Conservation (phyloP, 768 basidiomycete species). For the Phlebiopsis gigantea region DNA sequence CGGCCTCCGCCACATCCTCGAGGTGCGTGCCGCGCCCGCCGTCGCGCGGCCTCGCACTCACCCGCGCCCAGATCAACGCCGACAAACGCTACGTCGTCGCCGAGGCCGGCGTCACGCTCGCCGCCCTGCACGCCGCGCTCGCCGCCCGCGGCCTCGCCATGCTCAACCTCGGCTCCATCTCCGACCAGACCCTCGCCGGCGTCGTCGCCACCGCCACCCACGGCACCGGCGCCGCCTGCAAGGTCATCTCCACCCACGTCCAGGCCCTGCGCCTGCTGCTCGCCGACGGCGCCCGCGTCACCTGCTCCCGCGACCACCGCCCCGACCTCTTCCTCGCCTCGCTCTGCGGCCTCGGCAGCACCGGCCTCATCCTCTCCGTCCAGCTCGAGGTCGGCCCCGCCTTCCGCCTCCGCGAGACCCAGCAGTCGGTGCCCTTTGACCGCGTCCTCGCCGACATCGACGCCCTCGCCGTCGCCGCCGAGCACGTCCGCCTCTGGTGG, state of each 20-base stretch:
- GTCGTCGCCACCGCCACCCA: constrained; percentile 93
- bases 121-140: constrained; percentile 66
- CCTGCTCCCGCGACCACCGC: constrained; percentile 58
- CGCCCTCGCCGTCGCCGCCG: constrained; percentile 50
- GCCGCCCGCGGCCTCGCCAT: constrained; percentile 70
- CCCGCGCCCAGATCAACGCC: constrained; percentile 53
- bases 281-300: constrained; percentile 66
- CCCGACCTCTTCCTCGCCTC: constrained; percentile 84
- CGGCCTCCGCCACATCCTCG: constrained; percentile 63
- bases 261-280: constrained; percentile 69
- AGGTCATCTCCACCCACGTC: constrained; percentile 79
- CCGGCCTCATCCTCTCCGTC: constrained; percentile 80
- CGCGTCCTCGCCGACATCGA: constrained; percentile 56
- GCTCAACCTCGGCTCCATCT: constrained; percentile 92
- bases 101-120: constrained; percentile 76
- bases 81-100: constrained; percentile 64
- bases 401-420: constrained; percentile 74
- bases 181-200: constrained; percentile 92
- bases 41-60: neutral
- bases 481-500: constrained; percentile 97
- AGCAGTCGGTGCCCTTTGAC: constrained; percentile 57
- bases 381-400: constrained; percentile 75
- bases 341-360: constrained; percentile 85
- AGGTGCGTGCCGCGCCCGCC: constrained; percentile 47
- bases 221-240: constrained; percentile 78